phyloP scores from a whole-genome alignment of 2,329 filamentous ascomycete species.

The Alternaria tenuissima region DNA sequence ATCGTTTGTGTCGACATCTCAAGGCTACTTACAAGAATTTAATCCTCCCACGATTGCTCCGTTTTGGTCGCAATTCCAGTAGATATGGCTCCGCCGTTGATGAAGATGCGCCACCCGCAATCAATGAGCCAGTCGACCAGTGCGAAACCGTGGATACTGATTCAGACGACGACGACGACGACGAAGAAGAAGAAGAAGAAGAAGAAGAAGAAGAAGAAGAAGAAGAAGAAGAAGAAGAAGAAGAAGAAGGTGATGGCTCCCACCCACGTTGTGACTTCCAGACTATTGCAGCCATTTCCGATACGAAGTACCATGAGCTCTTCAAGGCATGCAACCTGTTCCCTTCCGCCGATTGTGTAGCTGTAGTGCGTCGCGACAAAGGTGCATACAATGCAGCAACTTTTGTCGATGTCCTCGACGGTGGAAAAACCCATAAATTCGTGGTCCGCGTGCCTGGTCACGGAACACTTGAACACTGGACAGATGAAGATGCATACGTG shows the following conservation, averaged over 20 bases:
- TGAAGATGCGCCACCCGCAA: not conserved
- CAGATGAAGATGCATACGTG: conserved; percentile 11
- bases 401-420: not conserved
- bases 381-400: not conserved
- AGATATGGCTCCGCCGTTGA: not conserved
- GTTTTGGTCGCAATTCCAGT: not conserved
- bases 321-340: not conserved
- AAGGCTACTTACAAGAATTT: not conserved
- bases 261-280: conserved; percentile 1
- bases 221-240: too few species aligned
- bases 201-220: not conserved
- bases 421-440: not conserved
- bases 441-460: conserved; percentile 13
- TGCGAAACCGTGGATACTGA: not conserved
- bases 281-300: not conserved
- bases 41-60: not conserved
- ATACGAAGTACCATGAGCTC: not conserved
- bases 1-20: not conserved
- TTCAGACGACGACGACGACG: not conserved
- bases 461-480: conserved; percentile 18
- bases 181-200: too few species aligned
- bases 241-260: not conserved
- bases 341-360: not conserved
- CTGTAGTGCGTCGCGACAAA: not conserved
- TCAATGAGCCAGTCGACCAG: not conserved